These are phyloP conservation scores for Kandelia obovata DNA, from an alignment of 345 rosid genomes.

Conservation along the genomic window DNA sequence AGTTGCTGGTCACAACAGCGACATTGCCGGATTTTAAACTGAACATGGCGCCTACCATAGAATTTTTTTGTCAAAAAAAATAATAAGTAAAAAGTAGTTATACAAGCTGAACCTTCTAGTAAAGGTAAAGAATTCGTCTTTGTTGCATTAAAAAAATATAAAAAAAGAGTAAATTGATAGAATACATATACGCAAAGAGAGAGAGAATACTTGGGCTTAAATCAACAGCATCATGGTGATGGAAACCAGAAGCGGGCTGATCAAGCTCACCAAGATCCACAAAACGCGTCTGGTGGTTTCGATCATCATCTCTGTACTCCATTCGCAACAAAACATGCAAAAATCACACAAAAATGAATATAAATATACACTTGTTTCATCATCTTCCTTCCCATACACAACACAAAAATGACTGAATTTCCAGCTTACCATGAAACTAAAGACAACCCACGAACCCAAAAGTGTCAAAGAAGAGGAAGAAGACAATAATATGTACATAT, in stretches of 20 bases:
- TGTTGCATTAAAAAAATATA: neutral
- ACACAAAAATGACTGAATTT: slow-evolving; percentile 6
- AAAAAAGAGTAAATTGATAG: neutral
- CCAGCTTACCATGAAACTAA: slow-evolving; percentile 1
- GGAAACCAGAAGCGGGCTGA: slow-evolving; percentile 55
- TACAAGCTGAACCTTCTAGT: slow-evolving; percentile 1
- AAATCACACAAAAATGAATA: slow-evolving; percentile 3
- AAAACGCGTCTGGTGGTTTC: slow-evolving; percentile 44
- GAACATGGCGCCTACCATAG: slow-evolving; percentile 48
- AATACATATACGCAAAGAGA: neutral
- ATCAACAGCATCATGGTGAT: slow-evolving; percentile 62
- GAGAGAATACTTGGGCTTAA: slow-evolving; percentile 67
- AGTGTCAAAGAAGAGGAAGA: neutral
- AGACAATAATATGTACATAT: neutral
- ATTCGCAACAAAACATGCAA: slow-evolving; percentile 6
- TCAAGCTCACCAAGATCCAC: slow-evolving; percentile 75
- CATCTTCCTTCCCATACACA: neutral
- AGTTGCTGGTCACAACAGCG: slow-evolving; percentile 47
- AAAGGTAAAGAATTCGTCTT: neutral
- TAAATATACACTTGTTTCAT: neutral
- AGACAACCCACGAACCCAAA: neutral
- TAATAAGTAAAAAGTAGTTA: neutral
- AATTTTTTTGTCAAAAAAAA: neutral
- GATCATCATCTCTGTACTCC: slow-evolving; percentile 42
- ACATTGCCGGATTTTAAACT: slow-evolving; percentile 50